Base-by-base conservation (phyloP, 2,329 filamentous ascomycete species). In the Myriosclerotinia curreyana region DNA sequence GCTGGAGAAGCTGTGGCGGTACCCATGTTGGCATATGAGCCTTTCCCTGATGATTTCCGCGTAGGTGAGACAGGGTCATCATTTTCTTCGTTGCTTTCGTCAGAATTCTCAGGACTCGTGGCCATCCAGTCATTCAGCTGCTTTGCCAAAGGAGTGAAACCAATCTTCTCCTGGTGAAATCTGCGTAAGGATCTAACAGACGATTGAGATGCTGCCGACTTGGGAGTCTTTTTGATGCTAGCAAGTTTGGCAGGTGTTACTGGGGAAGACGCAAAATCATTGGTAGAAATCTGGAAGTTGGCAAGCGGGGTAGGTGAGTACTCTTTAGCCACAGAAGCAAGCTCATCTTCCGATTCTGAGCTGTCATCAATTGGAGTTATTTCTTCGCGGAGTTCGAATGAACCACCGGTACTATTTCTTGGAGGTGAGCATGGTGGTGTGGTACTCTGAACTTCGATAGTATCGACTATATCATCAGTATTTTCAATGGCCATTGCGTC, bases 61-160 rank as follows among this genome's bases (percentile, higher is more conserved):
- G 44, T 64, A 14, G 70, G 58, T 61, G 69, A 69, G 59, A 68
- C 42, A 65, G 60, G 64, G n/a, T 63, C 58, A 15, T 46, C 40
- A 17, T 64, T 59, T 12, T 60, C 60, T 5, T 31, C 38, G 8
- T 60, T 63, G 14, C 50, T 49, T n/a, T 70, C 67, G 22, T 9
- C n/a, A n/a, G 70, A 72, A 67, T 82, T 81, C 7, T 74, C 71
- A 3, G 86, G 85, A 67, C 84, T 89, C 31, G 79, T 79, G 1
- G 87, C 80, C 67, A 82, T 81, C 88, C 89, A 91, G 31, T 81
- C 79, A 65, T 78, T 81, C 5, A 91, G 76, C 70, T 87, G 82
- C 46, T 82, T 78, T 5, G 84, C 84, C 46, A 91, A 77, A 31
- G 86, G 85, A 1, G 86, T 89, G 67, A 90, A 88, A 2, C 86